Percentiles rank a stretch among this genome's conserved stretches.
Evolutionary conservation across 768 basidiomycete species (phyloP).

Genomic region (Lactarius pseudohatsudake): DNA sequence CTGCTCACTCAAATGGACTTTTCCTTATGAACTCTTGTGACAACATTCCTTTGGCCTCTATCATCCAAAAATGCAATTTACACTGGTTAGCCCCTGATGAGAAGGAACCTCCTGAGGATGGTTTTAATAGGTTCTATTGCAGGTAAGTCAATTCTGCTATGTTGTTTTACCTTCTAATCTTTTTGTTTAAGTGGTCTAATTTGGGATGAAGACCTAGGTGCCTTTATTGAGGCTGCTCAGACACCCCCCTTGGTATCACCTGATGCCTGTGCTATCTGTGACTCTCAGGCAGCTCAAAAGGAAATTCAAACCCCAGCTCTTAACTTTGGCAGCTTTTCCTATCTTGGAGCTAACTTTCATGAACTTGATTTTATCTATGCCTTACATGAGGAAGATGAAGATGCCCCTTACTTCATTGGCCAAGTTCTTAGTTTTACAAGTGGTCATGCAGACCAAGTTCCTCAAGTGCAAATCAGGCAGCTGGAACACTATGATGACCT

Average conservation of each 20-base stretch:
- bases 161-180: conserved; percentile 1
- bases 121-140: conserved; percentile 52
- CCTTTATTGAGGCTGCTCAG: conserved; percentile 47
- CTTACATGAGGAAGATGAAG: conserved; percentile 31
- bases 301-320: conserved; percentile 28
- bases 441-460: conserved; percentile 28
- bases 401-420: conserved; percentile 48
- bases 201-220: conserved; percentile 49
- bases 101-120: conserved; percentile 49
- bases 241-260: conserved; percentile 35
- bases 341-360: conserved; percentile 53
- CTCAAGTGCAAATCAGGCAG: conserved; percentile 41
- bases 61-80: conserved; percentile 59
- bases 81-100: conserved; percentile 43
- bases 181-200: conserved; percentile 40
- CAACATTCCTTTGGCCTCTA: conserved; percentile 52
- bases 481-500: conserved; percentile 50
- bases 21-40: conserved; percentile 58
- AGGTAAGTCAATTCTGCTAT: conserved; percentile 40
- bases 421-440: conserved; percentile 49
- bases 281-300: neutral
- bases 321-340: conserved; percentile 39
- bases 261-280: conserved; percentile 30
- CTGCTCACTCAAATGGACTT: conserved; percentile 59
- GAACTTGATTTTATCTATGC: conserved; percentile 62